Conservation (phyloP, 2,329 filamentous ascomycete species). For the Huntiella moniliformis region DNA sequence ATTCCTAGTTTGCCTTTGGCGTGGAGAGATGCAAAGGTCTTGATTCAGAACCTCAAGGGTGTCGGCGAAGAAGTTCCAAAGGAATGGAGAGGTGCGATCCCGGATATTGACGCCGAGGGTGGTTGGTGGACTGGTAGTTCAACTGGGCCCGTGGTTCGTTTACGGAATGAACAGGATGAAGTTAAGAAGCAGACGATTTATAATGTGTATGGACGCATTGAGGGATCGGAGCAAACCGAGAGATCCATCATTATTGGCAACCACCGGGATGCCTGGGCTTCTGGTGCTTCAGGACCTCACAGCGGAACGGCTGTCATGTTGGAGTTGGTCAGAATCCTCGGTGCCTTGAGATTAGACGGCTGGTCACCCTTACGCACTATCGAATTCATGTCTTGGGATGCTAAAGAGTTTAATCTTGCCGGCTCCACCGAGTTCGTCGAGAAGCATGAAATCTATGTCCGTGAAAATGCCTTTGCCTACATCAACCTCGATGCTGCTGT, state of each 20-base stretch:
- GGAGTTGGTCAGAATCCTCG: constrained; percentile 72
- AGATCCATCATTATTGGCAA: constrained; percentile 83
- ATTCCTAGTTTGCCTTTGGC: constrained; percentile 84
- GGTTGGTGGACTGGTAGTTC: constrained; percentile 78
- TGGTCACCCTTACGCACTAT: constrained; percentile 91
- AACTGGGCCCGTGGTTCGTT: constrained; percentile 55
- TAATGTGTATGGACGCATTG: constrained; percentile 74
- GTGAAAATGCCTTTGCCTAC: constrained; percentile 63
- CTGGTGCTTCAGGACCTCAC: constrained; percentile 70
- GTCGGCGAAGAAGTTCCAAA: constrained; percentile 50
- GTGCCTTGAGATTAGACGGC: constrained; percentile 53
- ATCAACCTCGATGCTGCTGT: constrained; percentile 81
- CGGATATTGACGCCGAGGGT: constrained; percentile 37
- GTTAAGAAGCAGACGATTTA: constrained; percentile 67
- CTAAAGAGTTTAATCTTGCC: constrained; percentile 76
- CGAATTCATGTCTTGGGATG: constrained; percentile 95
- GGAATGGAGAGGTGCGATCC: constrained; percentile 61
- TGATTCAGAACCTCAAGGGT: constrained; percentile 59
- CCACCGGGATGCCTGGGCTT: constrained; percentile 82
- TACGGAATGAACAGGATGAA: constrained; percentile 79
- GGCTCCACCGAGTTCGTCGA: constrained; percentile 94
- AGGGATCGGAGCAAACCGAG: constrained; percentile 63
- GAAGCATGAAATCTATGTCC: constrained; percentile 54
- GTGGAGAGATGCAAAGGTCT: constrained; percentile 69
- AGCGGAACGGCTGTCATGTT: constrained; percentile 82